Conservation (phyloP, 805 yeast species). For the Schwanniomyces polymorphus region DNA sequence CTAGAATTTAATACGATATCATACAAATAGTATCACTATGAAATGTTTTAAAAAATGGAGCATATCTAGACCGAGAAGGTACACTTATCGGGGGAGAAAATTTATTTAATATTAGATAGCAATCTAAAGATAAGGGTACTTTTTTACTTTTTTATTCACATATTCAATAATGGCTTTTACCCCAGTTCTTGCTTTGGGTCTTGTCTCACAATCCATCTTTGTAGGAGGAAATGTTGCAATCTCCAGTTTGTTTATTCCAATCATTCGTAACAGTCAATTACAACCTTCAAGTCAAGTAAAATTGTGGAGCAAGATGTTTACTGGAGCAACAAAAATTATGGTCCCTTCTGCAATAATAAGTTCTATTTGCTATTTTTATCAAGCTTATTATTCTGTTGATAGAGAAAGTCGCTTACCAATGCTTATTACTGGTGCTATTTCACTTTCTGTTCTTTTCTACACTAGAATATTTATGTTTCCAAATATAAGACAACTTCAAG, state of each 20-base stretch:
- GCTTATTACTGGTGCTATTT: neutral
- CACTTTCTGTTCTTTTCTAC: slow-evolving; percentile 1
- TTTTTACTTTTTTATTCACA: neutral
- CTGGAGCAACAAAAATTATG: slow-evolving; percentile 1
- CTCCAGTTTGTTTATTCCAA: slow-evolving; percentile 2
- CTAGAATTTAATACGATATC: too few relatives aligned
- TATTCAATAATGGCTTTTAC: slow-evolving; percentile 1
- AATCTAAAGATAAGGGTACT: neutral
- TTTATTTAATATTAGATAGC: too few relatives aligned
- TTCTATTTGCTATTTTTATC: neutral
- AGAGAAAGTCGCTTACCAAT: neutral
- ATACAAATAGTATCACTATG: too few relatives aligned
- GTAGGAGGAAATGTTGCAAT: slow-evolving; percentile 5
- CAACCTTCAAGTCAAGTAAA: neutral
- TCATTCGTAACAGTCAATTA: neutral
- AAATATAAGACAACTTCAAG: neutral
- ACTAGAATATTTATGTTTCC: slow-evolving; percentile 1
- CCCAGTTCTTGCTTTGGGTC: slow-evolving; percentile 3
- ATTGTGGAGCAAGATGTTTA: neutral
- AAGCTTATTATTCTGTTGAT: neutral
- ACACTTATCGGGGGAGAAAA: too few relatives aligned
- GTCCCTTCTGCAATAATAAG: neutral
- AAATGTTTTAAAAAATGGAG: too few relatives aligned
- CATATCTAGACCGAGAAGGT: neutral
- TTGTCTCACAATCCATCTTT: slow-evolving; percentile 5